A percentile compares a stretch with the other conserved stretches of the same genome.
Conservation (phyloP, 441 rosid species). For the Flueggea neowawraea region DNA sequence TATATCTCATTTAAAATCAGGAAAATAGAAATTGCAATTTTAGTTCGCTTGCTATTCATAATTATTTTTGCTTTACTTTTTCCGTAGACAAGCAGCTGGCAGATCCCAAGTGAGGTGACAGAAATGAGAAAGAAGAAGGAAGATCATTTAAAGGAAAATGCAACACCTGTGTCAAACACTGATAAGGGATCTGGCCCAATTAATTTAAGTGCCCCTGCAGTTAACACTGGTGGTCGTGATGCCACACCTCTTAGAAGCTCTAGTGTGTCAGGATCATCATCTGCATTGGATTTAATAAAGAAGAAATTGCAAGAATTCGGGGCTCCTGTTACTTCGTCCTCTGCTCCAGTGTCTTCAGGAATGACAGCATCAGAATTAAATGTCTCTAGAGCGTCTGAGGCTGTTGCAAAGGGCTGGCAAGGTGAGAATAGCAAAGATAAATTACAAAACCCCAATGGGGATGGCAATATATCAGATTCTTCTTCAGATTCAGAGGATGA, state of each 20-base stretch:
- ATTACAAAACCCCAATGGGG: constrained; percentile 63
- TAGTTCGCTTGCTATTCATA: neutral
- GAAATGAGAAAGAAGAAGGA: constrained; percentile 71
- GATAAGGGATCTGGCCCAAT: constrained; percentile 59
- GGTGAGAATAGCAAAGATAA: constrained; percentile 68
- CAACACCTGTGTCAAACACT: constrained; percentile 31
- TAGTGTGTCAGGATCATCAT: constrained; percentile 50
- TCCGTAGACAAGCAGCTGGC: constrained; percentile 95
- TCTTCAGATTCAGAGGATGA: constrained; percentile 96
- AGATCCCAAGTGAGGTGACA: constrained; percentile 80
- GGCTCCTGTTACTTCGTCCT: constrained; percentile 49
- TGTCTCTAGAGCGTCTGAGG: constrained; percentile 68
- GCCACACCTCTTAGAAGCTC: constrained; percentile 59
- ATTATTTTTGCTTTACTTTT: constrained; percentile 10
- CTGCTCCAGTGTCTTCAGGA: constrained; percentile 40
- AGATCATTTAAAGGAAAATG: constrained; percentile 46
- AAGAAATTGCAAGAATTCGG: constrained; percentile 94
- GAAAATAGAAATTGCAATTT: neutral
- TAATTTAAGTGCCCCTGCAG: constrained; percentile 79
- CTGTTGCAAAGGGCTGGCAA: constrained; percentile 50
- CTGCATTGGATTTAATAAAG: constrained; percentile 93
- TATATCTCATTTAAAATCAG: too few species aligned
- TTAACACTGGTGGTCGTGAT: constrained; percentile 87
- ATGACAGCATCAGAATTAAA: constrained; percentile 52
- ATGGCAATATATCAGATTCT: constrained; percentile 74